phyloP scores from a whole-genome alignment of 2,329 filamentous ascomycete species.

The Phaeosphaeriaceae sp. region DNA sequence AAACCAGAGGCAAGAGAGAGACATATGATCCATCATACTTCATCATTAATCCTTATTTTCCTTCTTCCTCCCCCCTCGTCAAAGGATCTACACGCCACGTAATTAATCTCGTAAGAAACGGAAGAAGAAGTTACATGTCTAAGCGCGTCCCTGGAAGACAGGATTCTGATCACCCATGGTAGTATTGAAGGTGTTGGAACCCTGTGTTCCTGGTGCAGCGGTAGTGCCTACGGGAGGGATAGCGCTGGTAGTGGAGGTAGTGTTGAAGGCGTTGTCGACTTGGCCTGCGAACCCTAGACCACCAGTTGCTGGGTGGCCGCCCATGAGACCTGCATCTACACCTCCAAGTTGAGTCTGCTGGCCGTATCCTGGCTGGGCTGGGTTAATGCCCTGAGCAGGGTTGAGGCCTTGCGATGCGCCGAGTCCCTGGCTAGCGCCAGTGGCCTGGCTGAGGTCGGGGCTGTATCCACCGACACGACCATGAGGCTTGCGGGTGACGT shows the following conservation, averaged over 20 bases:
- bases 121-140: constrained; percentile 12
- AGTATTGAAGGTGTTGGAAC: constrained; percentile 41
- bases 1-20: too few relatives aligned
- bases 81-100: too few relatives aligned
- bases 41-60: too few relatives aligned
- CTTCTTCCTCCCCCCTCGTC: too few relatives aligned
- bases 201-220: constrained; percentile 14
- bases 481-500: constrained; percentile 66
- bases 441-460: constrained; percentile 20
- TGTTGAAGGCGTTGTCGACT: constrained; percentile 53
- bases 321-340: constrained; percentile 21
- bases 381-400: constrained; percentile 9
- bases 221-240: constrained; percentile 20
- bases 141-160: constrained; percentile 49
- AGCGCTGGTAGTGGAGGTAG: constrained; percentile 14
- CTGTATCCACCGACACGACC: constrained; percentile 47
- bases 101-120: too few relatives aligned
- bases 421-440: constrained; percentile 22
- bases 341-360: constrained; percentile 11
- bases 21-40: too few relatives aligned
- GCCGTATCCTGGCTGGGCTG: constrained; percentile 17
- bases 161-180: constrained; percentile 52
- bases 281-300: constrained; percentile 51
- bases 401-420: constrained; percentile 21
- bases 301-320: constrained; percentile 18